Evolutionary conservation across 116 monocot genomes (phyloP).

Genomic region (Iris pallida): DNA sequence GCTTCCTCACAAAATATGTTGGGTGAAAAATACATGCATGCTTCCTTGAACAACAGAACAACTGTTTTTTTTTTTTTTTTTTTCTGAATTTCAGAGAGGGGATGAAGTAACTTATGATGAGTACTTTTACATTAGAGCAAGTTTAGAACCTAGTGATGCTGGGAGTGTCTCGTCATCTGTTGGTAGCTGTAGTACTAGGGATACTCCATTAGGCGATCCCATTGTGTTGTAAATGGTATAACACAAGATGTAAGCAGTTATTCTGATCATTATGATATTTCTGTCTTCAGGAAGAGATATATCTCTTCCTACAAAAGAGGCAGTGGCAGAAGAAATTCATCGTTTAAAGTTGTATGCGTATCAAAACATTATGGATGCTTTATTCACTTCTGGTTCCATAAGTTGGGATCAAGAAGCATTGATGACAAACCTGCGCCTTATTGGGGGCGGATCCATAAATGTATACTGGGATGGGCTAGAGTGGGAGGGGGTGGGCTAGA

Average conservation of each 20-base stretch:
- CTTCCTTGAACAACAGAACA: conserved; percentile 35
- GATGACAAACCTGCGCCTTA: conserved; percentile 51
- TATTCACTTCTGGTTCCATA: conserved; percentile 52
- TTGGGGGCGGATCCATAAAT: no score
- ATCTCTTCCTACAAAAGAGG: conserved; percentile 8
- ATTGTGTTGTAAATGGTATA: conserved; percentile 4
- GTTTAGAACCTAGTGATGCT: conserved; percentile 20
- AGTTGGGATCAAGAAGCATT: conserved; percentile 79
- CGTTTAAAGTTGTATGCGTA: conserved; percentile 54
- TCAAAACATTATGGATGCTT: conserved; percentile 40
- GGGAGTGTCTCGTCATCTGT: conserved; percentile 40
- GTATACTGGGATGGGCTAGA: no score
- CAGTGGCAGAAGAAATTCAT: conserved; percentile 30
- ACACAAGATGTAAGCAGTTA: conserved; percentile 12
- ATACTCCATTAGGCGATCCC: conserved; percentile 13
- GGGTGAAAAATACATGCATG: conserved; percentile 36
- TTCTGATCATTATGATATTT: conserved; percentile 32
- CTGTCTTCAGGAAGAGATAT: conserved; percentile 13
- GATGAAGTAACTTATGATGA: conserved; percentile 5
- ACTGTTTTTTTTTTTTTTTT: no score
- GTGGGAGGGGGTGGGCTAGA: no score
- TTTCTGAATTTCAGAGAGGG: conserved; percentile 9
- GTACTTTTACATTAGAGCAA: conserved; percentile 6
- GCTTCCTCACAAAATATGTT: conserved; percentile 36
- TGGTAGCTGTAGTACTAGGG: conserved; percentile 59